Base-by-base conservation (phyloP, 2,329 filamentous ascomycete genomes). In the Pseudogymnoascus sp. region DNA sequence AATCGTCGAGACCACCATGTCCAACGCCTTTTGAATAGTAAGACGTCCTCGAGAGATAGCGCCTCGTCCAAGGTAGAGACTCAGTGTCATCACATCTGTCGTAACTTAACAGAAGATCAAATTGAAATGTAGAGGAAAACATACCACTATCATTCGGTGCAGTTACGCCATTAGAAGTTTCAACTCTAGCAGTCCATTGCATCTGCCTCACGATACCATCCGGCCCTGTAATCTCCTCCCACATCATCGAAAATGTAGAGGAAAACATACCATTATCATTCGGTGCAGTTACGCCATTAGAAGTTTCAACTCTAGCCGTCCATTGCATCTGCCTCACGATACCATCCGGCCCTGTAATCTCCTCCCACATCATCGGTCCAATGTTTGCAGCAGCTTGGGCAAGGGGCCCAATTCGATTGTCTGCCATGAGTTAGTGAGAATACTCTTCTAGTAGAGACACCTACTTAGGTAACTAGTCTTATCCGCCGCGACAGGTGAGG, bases 331-430 rank as follows among this genome's bases (percentile, higher is more conserved):
- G 83, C 55, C 86, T 80, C 7, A 81, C 79, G 62, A 85, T 81
- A 26, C 84, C 84, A 67, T 90, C 86, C 2, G 74, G 73, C 26
- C 80, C 80, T 33, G 72, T 75, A 69, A 87, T 80, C 65, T 84
- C 80, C 65, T 87, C 83, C 78, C 80, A 86, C 71, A 80, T 82
- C 73, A 86, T 77, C 23, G 84, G 81, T 0, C 84, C 83, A 62
- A 88, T 86, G 72, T 88, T 86, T 23, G 86, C 84, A 1, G 84
- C 83, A 26, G 85, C 83, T 70, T 87, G 83, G 1, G 85, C 79
- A 12, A 88, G 78, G 45, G 87, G 84, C 26, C 85, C 85, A 29
- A 78, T 79, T 62, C 83, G 79, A 63, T 75, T 72, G 63, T 74
- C 70, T 73, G 64, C n/a, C 35, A 8, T 6, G 5, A 23, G 62